Evolutionary conservation across 768 basidiomycete species (phyloP).

Genomic region (Auriscalpium microsporum): DNA sequence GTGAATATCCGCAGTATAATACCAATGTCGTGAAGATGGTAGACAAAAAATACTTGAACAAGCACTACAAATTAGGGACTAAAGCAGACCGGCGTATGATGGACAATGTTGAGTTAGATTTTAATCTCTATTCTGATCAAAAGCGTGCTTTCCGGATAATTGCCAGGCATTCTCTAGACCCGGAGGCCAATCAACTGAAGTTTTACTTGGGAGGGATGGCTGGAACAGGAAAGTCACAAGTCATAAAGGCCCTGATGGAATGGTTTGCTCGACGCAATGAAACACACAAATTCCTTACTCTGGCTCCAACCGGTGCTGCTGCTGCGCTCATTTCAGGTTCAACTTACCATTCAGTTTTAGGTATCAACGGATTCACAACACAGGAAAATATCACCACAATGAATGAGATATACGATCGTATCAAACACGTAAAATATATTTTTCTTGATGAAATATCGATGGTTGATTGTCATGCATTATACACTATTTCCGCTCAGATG

Average conservation of each 20-base stretch:
- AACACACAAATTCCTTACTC: slow-evolving; percentile 1
- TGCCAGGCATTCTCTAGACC: slow-evolving; percentile 6
- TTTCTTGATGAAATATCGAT: slow-evolving; percentile 40
- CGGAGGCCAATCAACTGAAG: slow-evolving; percentile 2
- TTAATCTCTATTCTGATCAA: slow-evolving; percentile 13
- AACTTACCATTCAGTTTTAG: slow-evolving; percentile 16
- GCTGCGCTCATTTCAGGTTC: slow-evolving; percentile 13
- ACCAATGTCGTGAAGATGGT: background rate
- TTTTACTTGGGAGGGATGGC: slow-evolving; percentile 19
- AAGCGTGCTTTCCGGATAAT: slow-evolving; percentile 15
- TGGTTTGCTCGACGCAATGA: slow-evolving; percentile 10
- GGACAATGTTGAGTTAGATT: background rate
- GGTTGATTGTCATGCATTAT: slow-evolving; percentile 24
- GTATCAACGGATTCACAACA: background rate
- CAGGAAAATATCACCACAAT: background rate
- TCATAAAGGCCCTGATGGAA: slow-evolving; percentile 8
- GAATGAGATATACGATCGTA: background rate
- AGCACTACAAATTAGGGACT: background rate
- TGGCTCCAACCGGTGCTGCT: slow-evolving; percentile 16
- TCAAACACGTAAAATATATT: slow-evolving; percentile 28
- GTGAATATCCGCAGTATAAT: background rate
- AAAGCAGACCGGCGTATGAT: background rate
- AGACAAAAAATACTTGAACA: background rate
- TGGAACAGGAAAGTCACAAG: slow-evolving; percentile 18
- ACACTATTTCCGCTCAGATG: slow-evolving; percentile 19